phyloP scores from a whole-genome alignment of 1,139 yeast species.

The Suhomyces choctaworum region DNA sequence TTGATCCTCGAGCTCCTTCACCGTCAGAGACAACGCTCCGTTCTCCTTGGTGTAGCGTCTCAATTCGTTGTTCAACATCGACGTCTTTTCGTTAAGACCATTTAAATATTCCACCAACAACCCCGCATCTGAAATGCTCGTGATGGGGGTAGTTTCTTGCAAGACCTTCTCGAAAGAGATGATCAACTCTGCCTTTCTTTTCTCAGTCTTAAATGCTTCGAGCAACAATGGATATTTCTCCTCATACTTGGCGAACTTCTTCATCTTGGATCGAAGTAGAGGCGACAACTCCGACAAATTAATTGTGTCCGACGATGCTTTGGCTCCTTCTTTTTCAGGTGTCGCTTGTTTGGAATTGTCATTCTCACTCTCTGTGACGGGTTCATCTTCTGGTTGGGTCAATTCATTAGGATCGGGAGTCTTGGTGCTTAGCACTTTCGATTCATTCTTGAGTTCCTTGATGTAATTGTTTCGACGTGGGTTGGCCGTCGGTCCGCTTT shows the following conservation, averaged over 20 bases:
- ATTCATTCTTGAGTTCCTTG: conserved; percentile 36
- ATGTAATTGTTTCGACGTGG: conserved; percentile 23
- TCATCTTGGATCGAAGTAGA: conserved; percentile 59
- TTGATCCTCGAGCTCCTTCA: conserved; percentile 11
- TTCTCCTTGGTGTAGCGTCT: conserved; percentile 25
- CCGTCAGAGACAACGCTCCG: conserved; percentile 12
- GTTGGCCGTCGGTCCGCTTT: conserved; percentile 10
- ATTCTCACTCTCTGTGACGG: conserved; percentile 3
- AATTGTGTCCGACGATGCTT: background rate
- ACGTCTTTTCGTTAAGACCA: conserved; percentile 62
- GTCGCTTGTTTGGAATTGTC: background rate
- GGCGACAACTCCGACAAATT: conserved; percentile 50
- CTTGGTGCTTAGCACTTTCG: conserved; percentile 31
- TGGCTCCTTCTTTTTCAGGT: conserved; percentile 6
- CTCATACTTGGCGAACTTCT: conserved; percentile 83
- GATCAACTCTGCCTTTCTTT: conserved; percentile 64
- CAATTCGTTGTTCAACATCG: conserved; percentile 56
- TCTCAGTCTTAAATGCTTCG: conserved; percentile 83
- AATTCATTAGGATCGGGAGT: conserved; percentile 50
- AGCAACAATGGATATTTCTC: conserved; percentile 80
- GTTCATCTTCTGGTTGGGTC: conserved; percentile 49
- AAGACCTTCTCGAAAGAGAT: conserved; percentile 66
- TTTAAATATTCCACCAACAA: conserved; percentile 67
- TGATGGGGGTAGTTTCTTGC: conserved; percentile 78
- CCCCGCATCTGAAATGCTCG: conserved; percentile 70